Conservation (phyloP, 306 rosid species). For the Vachellia collinsii region DNA sequence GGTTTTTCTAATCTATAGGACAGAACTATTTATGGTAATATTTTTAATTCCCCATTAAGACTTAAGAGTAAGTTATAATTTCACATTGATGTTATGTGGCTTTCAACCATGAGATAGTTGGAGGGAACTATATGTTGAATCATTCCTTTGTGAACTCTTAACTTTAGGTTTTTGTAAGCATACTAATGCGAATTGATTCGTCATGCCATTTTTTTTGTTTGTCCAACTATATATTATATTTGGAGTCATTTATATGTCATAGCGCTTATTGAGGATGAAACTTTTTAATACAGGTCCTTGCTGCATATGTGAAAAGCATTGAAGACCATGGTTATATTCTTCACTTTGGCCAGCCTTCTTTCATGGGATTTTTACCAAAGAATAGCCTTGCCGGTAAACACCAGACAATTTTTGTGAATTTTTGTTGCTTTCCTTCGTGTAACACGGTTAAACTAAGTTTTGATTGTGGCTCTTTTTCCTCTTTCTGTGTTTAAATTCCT, state of each 20-base stretch:
- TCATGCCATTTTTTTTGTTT: conserved; percentile 21
- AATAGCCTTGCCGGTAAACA: conserved; percentile 53
- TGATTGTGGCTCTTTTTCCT: neutral
- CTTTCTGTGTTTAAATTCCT: conserved; percentile 30
- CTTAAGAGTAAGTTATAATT: conserved; percentile 23
- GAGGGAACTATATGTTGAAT: conserved; percentile 18
- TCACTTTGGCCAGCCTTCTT: conserved; percentile 86
- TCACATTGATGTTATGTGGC: neutral
- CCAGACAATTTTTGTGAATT: conserved; percentile 17
- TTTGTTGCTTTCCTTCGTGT: conserved; percentile 29
- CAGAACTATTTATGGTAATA: conserved; percentile 8
- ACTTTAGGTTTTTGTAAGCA: conserved; percentile 16
- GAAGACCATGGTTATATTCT: conserved; percentile 98
- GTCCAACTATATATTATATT: neutral
- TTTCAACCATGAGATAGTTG: conserved; percentile 5
- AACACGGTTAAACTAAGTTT: conserved; percentile 12
- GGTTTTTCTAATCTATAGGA: conserved; percentile 9
- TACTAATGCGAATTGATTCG: conserved; percentile 16
- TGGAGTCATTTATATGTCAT: neutral
- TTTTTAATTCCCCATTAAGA: neutral
- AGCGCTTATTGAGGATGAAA: conserved; percentile 21
- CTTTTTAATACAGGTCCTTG: conserved; percentile 63
- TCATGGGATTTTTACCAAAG: conserved; percentile 81
- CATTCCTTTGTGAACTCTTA: conserved; percentile 8
- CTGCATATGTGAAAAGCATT: conserved; percentile 86